Evolutionary conservation across 768 basidiomycete species (phyloP), one percentile per base, ranked within the genome.

Genomic region (Suillus subluteus): DNA sequence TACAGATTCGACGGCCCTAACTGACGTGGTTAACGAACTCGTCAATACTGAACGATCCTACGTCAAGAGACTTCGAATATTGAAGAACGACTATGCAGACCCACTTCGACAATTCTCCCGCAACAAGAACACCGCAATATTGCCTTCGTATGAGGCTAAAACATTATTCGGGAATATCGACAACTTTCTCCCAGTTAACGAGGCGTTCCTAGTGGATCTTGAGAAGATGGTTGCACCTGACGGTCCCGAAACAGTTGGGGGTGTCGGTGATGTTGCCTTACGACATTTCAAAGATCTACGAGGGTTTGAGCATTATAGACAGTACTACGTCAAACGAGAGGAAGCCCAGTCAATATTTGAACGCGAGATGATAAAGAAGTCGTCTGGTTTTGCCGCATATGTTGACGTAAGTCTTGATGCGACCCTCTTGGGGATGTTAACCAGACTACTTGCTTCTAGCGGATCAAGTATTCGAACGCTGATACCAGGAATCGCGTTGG

Each of bases 121-220:
- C 64, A 89, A 85, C 76, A 92, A 93, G 74, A 90, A 91, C 66
- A 96, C 93, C 0, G 88, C 92, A 43, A 94, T 99, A 71, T 86
- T 99, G 55, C 91, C 92, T 1, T 79, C 88, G 26, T 98, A 97
- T 75, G 93, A 98, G 75, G 96, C 96, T 41, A 96, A 93, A 69
- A 93, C 88, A 1, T 84, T 99, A 30, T 99, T 99, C 71, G 94
- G 94, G 64, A 99, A 99, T 78, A 86, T 98, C 62, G 96, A 98
- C 76, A 89, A 87, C 62, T 84, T 99, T 26, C 78, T 98, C 4
- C 90, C 90, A 1, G 92, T 94, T n/a, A 95, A 98, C 72, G 91
- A 94, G 72, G 88, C 89, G 0, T 96, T 99, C 75, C 80, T 98
- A 44, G 76, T 79, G 1, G 94, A 96, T 73, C 80, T 99, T 41